These are phyloP conservation scores for Paradendryphiella salina DNA, from an alignment of 2,329 filamentous ascomycete species.

Conservation along the genomic window DNA sequence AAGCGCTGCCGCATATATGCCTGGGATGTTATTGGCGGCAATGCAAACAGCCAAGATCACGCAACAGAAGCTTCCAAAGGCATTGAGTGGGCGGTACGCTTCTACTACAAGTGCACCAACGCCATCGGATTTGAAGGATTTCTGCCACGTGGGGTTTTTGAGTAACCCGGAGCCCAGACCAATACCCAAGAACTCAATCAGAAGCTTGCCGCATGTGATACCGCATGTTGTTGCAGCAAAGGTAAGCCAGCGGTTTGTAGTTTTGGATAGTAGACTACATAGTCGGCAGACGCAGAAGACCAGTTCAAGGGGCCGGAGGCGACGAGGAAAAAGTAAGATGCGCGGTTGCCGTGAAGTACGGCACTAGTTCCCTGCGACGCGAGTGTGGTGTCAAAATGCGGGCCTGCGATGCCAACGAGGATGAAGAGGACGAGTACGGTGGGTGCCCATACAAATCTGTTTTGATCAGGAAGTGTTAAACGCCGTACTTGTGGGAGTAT, in stretches of 20 bases:
- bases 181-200: conserved; percentile 63
- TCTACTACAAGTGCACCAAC: conserved; percentile 64
- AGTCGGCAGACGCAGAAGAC: conserved; percentile 63
- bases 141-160: conserved; percentile 56
- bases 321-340: conserved; percentile 71
- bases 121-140: conserved; percentile 59
- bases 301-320: conserved; percentile 65
- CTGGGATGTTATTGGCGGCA: conserved; percentile 65
- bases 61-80: conserved; percentile 66
- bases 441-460: conserved; percentile 28
- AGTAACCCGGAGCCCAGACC: conserved; percentile 63
- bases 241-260: conserved; percentile 49
- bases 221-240: conserved; percentile 61
- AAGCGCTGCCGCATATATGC: conserved; percentile 67
- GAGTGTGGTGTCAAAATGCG: conserved; percentile 58
- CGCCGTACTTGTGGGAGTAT: too few relatives aligned
- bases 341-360: conserved; percentile 58
- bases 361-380: conserved; percentile 53
- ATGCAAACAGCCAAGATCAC: conserved; percentile 61
- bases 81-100: conserved; percentile 58
- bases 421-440: conserved; percentile 32
- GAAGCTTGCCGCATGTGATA: conserved; percentile 59
- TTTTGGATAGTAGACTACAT: conserved; percentile 65
- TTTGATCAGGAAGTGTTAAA: neutral
- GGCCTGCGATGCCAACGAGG: conserved; percentile 33